These are phyloP conservation scores for Multifurca ochricompacta DNA, from an alignment of 768 basidiomycete genomes.

Conservation along the genomic window DNA sequence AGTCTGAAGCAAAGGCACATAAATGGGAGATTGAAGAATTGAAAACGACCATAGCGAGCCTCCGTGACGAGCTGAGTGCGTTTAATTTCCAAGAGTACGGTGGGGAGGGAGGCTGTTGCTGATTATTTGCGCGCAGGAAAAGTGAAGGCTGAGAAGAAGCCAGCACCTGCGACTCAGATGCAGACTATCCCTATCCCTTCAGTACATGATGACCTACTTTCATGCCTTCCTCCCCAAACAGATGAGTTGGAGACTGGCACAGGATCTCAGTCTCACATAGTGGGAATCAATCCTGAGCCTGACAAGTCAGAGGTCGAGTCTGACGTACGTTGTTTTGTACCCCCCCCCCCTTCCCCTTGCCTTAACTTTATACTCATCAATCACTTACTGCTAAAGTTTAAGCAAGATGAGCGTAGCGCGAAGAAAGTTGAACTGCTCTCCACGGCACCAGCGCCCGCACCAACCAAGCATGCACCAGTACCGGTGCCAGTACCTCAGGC, in stretches of 20 bases:
- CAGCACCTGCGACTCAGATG: constrained; percentile 25
- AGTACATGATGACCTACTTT: not conserved
- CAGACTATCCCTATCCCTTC: not conserved
- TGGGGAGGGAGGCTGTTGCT: not conserved
- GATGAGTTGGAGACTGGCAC: constrained; percentile 31
- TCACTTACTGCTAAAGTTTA: not conserved
- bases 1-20: constrained; percentile 21
- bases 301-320: not conserved
- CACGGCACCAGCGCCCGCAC: not conserved
- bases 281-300: not conserved
- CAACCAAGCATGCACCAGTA: not conserved
- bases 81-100: not conserved
- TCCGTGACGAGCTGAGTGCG: constrained; percentile 54
- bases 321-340: not conserved
- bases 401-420: not conserved
- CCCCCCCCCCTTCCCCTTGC: not conserved
- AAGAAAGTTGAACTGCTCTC: not conserved
- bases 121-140: constrained; percentile 12
- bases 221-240: constrained; percentile 24
- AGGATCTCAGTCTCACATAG: not conserved
- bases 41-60: constrained; percentile 39
- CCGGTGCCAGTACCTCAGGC: not conserved
- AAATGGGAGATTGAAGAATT: constrained; percentile 44
- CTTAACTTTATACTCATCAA: not conserved
- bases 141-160: constrained; percentile 41